A percentile compares a stretch with the other conserved stretches of the same genome.
phyloP scores from a whole-genome alignment of 1,139 yeast genomes.

The Sugiyamaella paludigena region DNA sequence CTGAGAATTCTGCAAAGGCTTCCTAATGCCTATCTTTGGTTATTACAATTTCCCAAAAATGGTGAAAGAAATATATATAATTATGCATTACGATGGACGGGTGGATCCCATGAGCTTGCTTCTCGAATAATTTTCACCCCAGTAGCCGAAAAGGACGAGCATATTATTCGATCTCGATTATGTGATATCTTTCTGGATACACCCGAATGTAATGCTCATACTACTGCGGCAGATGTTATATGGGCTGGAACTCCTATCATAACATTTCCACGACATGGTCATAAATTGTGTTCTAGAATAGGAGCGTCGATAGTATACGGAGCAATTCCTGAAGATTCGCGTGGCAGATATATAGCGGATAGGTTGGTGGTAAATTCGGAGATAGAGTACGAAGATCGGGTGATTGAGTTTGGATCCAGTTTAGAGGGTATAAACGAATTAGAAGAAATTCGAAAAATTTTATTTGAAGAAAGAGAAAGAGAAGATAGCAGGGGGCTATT shows the following conservation, averaged over 20 bases:
- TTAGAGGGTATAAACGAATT: constrained; percentile 25
- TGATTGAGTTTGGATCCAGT: constrained; percentile 27
- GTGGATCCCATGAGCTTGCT: constrained; percentile 24
- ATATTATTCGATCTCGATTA: constrained; percentile 34
- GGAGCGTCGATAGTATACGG: constrained; percentile 35
- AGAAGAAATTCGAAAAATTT: constrained; percentile 24
- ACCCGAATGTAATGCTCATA: constrained; percentile 41
- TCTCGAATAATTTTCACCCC: constrained; percentile 36
- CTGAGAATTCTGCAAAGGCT: constrained; percentile 30
- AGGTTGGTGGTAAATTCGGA: constrained; percentile 30
- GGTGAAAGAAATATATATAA: constrained; percentile 31
- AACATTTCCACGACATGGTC: constrained; percentile 34
- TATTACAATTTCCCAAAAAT: constrained; percentile 36
- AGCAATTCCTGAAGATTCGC: constrained; percentile 25
- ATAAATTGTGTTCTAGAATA: constrained; percentile 38
- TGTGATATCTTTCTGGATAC: constrained; percentile 39
- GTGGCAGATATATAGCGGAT: constrained; percentile 22
- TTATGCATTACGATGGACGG: constrained; percentile 34
- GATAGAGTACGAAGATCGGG: constrained; percentile 32
- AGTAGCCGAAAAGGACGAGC: constrained; percentile 37
- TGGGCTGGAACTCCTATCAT: constrained; percentile 40
- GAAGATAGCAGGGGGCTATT: constrained; percentile 27
- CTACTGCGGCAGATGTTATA: constrained; percentile 40
- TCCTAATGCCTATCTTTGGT: constrained; percentile 37
- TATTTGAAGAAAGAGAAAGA: constrained; percentile 30